phyloP scores from a whole-genome alignment of 805 yeast genomes.

The Lipomyces sp. region DNA sequence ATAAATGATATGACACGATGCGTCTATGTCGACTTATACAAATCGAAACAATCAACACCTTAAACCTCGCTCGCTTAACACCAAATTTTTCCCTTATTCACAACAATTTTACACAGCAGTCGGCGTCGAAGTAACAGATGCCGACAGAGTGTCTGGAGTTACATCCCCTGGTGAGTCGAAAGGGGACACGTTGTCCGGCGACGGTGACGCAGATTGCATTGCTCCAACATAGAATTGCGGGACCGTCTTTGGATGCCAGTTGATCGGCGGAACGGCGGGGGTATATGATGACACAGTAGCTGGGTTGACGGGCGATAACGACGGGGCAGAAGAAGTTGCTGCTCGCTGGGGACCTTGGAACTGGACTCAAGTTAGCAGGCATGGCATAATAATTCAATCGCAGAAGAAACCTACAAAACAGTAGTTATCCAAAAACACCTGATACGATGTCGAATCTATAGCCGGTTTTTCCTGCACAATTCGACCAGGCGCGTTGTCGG shows the following conservation, averaged over 20 bases:
- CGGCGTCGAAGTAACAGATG: background rate
- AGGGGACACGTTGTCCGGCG: slow-evolving; percentile 23
- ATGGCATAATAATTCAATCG: background rate
- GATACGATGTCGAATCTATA: slow-evolving; percentile 47
- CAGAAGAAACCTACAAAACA: slow-evolving; percentile 43
- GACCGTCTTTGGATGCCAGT: background rate
- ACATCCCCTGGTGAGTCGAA: slow-evolving; percentile 15
- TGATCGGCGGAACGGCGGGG: slow-evolving; percentile 2
- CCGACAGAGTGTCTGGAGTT: background rate
- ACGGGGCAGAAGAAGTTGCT: background rate
- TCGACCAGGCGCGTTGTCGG: slow-evolving; percentile 3
- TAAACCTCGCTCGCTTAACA: background rate
- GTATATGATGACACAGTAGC: slow-evolving; percentile 1
- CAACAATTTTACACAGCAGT: slow-evolving; percentile 14
- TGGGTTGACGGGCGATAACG: background rate
- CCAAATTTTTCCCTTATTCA: slow-evolving; percentile 5
- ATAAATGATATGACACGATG: background rate
- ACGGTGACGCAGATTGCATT: slow-evolving; percentile 14
- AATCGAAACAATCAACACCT: background rate
- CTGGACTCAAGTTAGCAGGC: background rate
- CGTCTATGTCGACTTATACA: background rate
- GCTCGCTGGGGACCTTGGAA: slow-evolving; percentile 28
- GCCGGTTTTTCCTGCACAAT: slow-evolving; percentile 38
- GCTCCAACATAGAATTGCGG: background rate
- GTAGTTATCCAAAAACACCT: slow-evolving; percentile 48